phyloP scores from a whole-genome alignment of 257 asterid species.

The Przewalskia tangutica region DNA sequence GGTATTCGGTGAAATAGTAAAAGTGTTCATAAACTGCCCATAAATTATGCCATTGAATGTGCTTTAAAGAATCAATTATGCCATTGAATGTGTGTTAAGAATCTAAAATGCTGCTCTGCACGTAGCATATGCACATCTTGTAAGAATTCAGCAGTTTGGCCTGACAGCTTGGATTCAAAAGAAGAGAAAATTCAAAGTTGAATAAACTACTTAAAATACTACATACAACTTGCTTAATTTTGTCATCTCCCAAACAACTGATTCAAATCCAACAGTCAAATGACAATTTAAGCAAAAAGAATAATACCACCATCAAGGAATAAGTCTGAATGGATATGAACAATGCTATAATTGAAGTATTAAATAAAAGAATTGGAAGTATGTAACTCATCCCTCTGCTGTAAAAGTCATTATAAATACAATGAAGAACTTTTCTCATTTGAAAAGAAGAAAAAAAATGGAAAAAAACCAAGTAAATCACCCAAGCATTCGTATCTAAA shows the following conservation, averaged over 20 bases:
- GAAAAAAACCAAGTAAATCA: neutral
- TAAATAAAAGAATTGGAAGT: conserved; percentile 5
- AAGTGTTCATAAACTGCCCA: neutral
- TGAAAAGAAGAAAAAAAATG: neutral
- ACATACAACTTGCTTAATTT: neutral
- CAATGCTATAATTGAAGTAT: neutral
- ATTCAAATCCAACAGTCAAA: conserved; percentile 7
- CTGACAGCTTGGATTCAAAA: neutral
- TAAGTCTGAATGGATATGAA: neutral
- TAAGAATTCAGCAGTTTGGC: neutral
- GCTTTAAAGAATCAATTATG: neutral
- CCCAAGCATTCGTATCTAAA: neutral
- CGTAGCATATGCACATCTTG: neutral
- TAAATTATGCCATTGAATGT: neutral
- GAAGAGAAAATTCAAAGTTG: neutral
- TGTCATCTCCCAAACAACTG: neutral
- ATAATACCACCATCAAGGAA: neutral
- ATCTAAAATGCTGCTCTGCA: conserved; percentile 21
- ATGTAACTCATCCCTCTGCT: neutral
- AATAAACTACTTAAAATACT: neutral
- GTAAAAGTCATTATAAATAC: neutral
- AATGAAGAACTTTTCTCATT: neutral
- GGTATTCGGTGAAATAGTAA: neutral
- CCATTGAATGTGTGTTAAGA: neutral
- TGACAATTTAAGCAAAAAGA: neutral